phyloP scores from a whole-genome alignment of 176 grass and related monocot species.

The Oryza rufipogon region DNA sequence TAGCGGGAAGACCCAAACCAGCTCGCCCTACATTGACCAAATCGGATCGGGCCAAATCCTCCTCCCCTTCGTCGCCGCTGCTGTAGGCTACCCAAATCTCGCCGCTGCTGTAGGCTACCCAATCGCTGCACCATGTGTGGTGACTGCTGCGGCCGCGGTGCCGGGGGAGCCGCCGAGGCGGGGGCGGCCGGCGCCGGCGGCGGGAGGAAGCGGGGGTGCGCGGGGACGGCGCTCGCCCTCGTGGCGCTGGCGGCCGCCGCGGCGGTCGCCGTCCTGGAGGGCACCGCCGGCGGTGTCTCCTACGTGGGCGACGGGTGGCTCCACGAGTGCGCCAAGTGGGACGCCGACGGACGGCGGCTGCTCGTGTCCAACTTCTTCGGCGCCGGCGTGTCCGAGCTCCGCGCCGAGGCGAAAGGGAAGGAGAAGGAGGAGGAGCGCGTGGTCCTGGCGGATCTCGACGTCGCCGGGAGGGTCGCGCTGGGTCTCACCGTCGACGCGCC shows the following conservation, averaged over 20 bases:
- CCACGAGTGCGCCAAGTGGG: constrained; percentile 99
- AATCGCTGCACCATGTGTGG: constrained; percentile 50
- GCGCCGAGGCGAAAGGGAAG: not conserved
- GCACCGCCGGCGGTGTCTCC: constrained; percentile 51
- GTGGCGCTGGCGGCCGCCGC: constrained; percentile 56
- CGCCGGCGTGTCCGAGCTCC: constrained; percentile 63
- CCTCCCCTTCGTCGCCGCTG: not conserved
- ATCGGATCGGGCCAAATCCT: not conserved
- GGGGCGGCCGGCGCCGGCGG: too few relatives aligned
- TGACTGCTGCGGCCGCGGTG: constrained; percentile 40
- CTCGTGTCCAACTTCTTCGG: constrained; percentile 65
- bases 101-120: not conserved
- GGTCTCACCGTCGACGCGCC: constrained; percentile 63
- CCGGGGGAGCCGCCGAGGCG: not conserved
- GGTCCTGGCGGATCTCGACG: constrained; percentile 60
- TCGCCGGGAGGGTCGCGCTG: constrained; percentile 51
- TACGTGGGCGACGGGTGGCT: constrained; percentile 63
- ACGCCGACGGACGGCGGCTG: constrained; percentile 59
- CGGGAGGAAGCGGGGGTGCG: constrained; percentile 5
- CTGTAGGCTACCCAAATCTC: not conserved
- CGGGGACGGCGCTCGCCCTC: constrained; percentile 33
- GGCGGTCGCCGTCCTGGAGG: constrained; percentile 70
- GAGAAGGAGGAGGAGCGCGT: constrained; percentile 49
- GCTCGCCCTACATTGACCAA: not conserved
- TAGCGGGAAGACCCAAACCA: not conserved